Base-by-base conservation (phyloP, 169 alveolate species). In the Eimeria praecox region DNA sequence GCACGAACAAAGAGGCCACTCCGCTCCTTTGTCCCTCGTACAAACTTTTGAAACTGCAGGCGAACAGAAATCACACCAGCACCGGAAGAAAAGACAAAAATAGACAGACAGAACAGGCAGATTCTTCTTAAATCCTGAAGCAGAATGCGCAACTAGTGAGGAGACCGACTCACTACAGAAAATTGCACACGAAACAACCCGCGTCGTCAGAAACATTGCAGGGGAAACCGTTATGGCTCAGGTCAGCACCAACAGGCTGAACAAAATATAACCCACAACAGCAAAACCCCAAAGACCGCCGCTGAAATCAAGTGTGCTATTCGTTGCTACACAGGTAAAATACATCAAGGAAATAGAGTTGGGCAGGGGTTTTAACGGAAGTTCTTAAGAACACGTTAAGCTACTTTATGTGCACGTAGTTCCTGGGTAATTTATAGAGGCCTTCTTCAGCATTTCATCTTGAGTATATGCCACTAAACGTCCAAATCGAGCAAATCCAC, bases 121-220 rank as follows among this genome's bases (percentile, higher is more conserved):
- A 46, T n/a, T 27, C 80, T n/a, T n/a, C 44, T 49, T 71, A 82
- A 30, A 18, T 14, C n/a, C 27, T 82, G 71, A 27, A 49, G 73
- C 73, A 82, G n/a, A 82, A n/a, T 30, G 46, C 35, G 80, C 80
- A 69, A 16, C 49, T 69, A 6, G 49, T 69, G 20, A 78, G 66
- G 66, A 35, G 16, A 78, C 12, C 27, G 62, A n/a, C 90, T 49
- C 62, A 82, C 90, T 82, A 82, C 38, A 82, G 52, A 35, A 49
- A 82, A 54, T 82, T 82, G 73, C 90, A 82, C n/a, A 82, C 90
- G 71, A 82, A 82, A 35, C 90, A 82, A 35, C 90, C 90, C 0
- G 90, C 90, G 33, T 82, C 90, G 8, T 54, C 71, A 35, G 90
- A 82, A 33, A 82, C 73, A 59, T 73, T 49, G 73, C 90, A 82